Base-by-base conservation (phyloP, 2,329 filamentous ascomycete species). In the Pseudocercospora eumusae region DNA sequence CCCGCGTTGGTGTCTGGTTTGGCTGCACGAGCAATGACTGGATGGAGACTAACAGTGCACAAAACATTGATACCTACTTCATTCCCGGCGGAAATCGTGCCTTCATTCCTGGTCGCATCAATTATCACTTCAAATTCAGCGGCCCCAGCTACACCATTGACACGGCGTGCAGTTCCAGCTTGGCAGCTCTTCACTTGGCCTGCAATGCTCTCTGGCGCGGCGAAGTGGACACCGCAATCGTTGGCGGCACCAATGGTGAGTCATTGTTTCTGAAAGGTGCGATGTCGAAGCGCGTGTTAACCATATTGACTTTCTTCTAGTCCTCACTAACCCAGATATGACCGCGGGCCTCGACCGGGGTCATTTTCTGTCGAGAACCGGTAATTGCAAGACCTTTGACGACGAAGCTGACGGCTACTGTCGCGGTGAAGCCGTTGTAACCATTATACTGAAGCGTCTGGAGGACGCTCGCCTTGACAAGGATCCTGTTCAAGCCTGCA, bases 401-500 rank as follows among this genome's bases (percentile, higher is more conserved):
- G 63, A 64, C 21, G 40, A 56, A 7, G 75, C 75, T 0, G 71
- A 75, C 58, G 76, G 76, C 0, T 78, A 77, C 61, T 76, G 72
- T 11, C 71, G 74, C 33, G 65, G 62, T 9, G 72, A 74, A 53
- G 65, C 64, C 47, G 70, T 64, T 11, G 65, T 69, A 11, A 72
- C 71, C 10, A 73, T 82, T 1, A 59, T 77, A 8, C n/a, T 77
- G 10, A 77, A 77, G 62, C 63, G 75, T 0, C 58, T 75, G 1
- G 72, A 73, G 57, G 91, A 93, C 75, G 91, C 91, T 1, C 74
- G 89, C 56, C 84, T 84, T 0, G 90, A 93, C 69, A 87, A 89
- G 62, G 91, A 95, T 69, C 80, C 80, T 69, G 82, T 81, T 42
- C 82, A 92, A 15, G 91, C 87, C 15, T 86, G 90, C 64, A 89